Base-by-base conservation (phyloP, 2,329 filamentous ascomycete species). In the Penicillium sp. region DNA sequence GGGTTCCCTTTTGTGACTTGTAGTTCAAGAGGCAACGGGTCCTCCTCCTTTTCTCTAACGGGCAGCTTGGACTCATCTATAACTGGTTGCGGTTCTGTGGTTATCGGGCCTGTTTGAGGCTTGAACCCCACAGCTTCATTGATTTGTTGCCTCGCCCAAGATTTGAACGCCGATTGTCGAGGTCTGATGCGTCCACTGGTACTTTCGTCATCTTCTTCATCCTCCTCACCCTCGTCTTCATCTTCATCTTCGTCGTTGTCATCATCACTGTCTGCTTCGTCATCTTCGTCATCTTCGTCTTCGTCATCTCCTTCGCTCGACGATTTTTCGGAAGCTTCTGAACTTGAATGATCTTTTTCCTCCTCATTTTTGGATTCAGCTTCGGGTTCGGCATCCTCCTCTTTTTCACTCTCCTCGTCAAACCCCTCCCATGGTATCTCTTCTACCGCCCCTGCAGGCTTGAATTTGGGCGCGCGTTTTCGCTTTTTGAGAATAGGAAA, bases 101-200 rank as follows among this genome's bases (percentile, higher is more conserved):
- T 65, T 9, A 73, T 54, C 7, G 72, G 72, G 66, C 64, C 71
- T 19, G 72, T 69, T 9, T 81, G 82, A 13, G 86, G 86, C 19
- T 80, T 82, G 69, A 88, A 89, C 6, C 93, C 93, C 35, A 96
- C 82, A 5, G 91, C 90, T 69, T 94, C 86, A 70, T 97, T 97
- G 61, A 93, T 86, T 76, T 95, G 90, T 69, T 91, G 88, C 31
- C 89, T 88, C 21, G 95, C 95, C 95, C 95, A 99, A 2, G 90
- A 86, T 76, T 98, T 98, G 83, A 99, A 99, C 0, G 92, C 92
- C 2, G 87, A 90, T 47, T 78, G 73, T 58, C 79, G 73, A 44
- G 79, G 75, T 55, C 67, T 75, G 60, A 60, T 57, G 17, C 65
- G 8, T 67, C 64, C 69, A 7, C 69, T 68, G 19, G 68, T 64